Evolutionary conservation across 345 rosid species (phyloP).

Genomic region (Rhizophora apiculata): DNA sequence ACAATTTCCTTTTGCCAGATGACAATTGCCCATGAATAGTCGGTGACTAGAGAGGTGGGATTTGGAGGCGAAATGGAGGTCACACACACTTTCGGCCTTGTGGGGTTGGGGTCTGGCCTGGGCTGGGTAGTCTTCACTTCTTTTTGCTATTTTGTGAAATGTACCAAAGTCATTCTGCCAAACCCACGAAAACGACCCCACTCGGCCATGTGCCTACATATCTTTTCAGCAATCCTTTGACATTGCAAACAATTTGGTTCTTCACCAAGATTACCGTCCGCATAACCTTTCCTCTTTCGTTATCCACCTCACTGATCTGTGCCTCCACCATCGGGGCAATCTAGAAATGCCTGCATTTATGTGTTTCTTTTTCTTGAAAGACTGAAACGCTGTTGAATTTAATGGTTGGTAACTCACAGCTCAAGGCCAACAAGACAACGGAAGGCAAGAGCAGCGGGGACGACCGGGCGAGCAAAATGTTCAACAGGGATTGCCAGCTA

Average conservation of each 20-base stretch:
- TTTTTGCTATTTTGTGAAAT: too few species aligned
- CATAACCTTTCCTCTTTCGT: constrained; percentile 30
- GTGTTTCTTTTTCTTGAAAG: background rate
- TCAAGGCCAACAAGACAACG: constrained; percentile 49
- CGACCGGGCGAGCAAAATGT: constrained; percentile 75
- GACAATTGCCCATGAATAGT: too few species aligned
- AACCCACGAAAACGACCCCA: too few species aligned
- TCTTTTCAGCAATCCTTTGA: constrained; percentile 17
- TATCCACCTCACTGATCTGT: too few species aligned
- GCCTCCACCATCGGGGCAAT: too few species aligned
- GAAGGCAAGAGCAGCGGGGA: constrained; percentile 12
- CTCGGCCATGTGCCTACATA: too few species aligned
- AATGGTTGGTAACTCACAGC: constrained; percentile 36
- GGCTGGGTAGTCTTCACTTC: too few species aligned
- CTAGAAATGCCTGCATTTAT: too few species aligned
- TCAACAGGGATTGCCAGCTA: constrained; percentile 84
- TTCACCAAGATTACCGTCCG: constrained; percentile 10
- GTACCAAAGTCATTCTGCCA: too few species aligned
- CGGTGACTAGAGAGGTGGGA: too few species aligned
- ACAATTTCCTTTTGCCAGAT: too few species aligned
- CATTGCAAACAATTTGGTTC: constrained; percentile 32
- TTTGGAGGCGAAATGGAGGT: background rate
- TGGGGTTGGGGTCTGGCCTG: too few species aligned
- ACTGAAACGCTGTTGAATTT: constrained; percentile 12
- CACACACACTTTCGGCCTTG: background rate